Evolutionary conservation across 2,329 filamentous ascomycete species (phyloP).

Genomic region (Aspergillus pseudoglaucus): DNA sequence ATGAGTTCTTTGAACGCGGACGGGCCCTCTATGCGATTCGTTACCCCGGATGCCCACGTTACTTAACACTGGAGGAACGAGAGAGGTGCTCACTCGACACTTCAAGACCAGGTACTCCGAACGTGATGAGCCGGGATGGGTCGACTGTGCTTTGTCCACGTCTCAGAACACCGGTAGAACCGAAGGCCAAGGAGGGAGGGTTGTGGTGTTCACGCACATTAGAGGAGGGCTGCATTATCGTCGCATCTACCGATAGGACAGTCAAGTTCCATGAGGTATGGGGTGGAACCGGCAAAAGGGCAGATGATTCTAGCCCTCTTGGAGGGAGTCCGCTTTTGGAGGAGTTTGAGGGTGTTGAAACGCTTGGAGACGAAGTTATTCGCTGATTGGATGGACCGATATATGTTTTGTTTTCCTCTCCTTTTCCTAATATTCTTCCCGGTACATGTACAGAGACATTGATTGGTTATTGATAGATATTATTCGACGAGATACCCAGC

Average conservation of each 20-base stretch:
- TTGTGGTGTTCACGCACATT: conserved; percentile 51
- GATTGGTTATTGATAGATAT: background rate
- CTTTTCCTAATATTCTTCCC: conserved; percentile 2
- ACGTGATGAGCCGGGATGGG: conserved; percentile 1
- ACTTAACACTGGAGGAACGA: conserved; percentile 7
- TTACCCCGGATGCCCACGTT: conserved; percentile 62
- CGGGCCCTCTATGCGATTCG: conserved; percentile 76
- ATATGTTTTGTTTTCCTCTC: conserved; percentile 2
- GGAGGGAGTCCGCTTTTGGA: conserved; percentile 84
- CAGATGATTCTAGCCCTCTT: conserved; percentile 55
- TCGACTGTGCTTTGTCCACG: conserved; percentile 5
- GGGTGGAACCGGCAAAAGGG: conserved; percentile 56
- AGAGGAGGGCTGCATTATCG: conserved; percentile 76
- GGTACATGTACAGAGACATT: background rate
- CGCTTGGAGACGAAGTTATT: conserved; percentile 52
- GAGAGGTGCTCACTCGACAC: background rate
- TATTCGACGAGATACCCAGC: background rate
- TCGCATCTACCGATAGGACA: conserved; percentile 84
- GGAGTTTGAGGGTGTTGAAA: conserved; percentile 68
- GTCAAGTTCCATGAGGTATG: conserved; percentile 96
- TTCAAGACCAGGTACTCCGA: background rate
- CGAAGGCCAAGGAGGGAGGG: conserved; percentile 45
- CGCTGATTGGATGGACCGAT: conserved; percentile 43
- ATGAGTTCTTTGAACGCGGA: conserved; percentile 30
- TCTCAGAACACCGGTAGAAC: conserved; percentile 16